Evolutionary conservation across 768 basidiomycete genomes (phyloP), one percentile per base, ranked within the genome.

Genomic region (Panus rudis): DNA sequence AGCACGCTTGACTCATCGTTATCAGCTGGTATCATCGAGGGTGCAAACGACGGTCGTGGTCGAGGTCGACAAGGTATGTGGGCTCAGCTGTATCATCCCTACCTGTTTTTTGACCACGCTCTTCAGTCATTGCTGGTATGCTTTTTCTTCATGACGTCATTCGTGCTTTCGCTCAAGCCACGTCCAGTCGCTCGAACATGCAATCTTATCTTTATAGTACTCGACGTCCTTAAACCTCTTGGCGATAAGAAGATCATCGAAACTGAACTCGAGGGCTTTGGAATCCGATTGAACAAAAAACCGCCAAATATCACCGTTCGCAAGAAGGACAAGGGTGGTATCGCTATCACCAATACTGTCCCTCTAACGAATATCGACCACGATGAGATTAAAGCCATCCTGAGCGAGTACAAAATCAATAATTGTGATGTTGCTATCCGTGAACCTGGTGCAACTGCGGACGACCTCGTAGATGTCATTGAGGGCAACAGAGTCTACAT

Each of bases 401-500:
- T 94, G 45, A 84, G 84, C 63, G 96, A 99, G 66, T 99, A 97
- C 65, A 84, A 73, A 54, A 75, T 92, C 41, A 90, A 70, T 64
- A 97, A 93, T 54, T 82, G 76, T 11, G 92, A 96, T 56, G 78
- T 99, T 39, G 83, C 91, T 6, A 96, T 99, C 53, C 82, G 96
- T 39, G 85, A 98, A 63, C 82, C 89, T 1, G 81, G 82, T 45
- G 91, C 88, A 5, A 97, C 92, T 1, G 79, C 92, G 1, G 96
- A 99, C 59, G 96, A 99, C 60, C 65, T 99, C 8, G 93, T 99
- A 37, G 96, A 99, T 56, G 90, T 98, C 26, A 81, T 98, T 42
- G 96, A 99, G 68, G 96, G 92, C 40, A 97, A 96, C 61, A 90
- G 89, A 57, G 88, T 96, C 13, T 96, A 96, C 61, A 89, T 97